Evolutionary conservation across 495 filamentous ascomycete species (phyloP).

Genomic region (Penicillium steckii): DNA sequence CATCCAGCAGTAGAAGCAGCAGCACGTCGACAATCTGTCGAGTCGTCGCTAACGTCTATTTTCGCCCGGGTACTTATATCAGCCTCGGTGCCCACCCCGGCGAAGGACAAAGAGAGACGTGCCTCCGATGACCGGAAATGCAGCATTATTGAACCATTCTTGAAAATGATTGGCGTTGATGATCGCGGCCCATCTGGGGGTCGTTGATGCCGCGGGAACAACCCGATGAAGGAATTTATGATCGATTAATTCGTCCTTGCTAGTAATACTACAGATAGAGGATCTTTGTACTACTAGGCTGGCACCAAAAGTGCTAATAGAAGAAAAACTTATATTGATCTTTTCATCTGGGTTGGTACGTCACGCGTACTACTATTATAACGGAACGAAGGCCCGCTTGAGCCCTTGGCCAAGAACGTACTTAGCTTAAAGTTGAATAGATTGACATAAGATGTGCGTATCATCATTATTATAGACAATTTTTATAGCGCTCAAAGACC

Average conservation of each 20-base stretch:
- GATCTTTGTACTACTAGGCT: too few species aligned
- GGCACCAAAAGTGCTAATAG: too few species aligned
- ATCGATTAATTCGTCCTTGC: not conserved
- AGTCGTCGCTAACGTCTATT: slow-evolving; percentile 29
- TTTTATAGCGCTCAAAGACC: not conserved
- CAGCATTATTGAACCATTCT: slow-evolving; percentile 44
- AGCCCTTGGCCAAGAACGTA: too few species aligned
- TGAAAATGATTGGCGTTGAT: slow-evolving; percentile 45
- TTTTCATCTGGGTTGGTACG: too few species aligned
- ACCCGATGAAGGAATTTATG: not conserved
- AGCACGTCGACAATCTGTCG: slow-evolving; percentile 36
- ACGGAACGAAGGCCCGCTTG: too few species aligned
- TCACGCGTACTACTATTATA: too few species aligned
- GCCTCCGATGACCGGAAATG: slow-evolving; percentile 41
- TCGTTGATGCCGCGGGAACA: slow-evolving; percentile 8
- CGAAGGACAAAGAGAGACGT: slow-evolving; percentile 43
- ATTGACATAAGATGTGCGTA: not conserved
- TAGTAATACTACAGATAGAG: too few species aligned
- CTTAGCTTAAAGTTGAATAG: too few species aligned
- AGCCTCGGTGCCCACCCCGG: slow-evolving; percentile 21
- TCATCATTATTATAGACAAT: not conserved
- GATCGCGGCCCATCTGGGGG: slow-evolving; percentile 39
- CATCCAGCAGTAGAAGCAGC: slow-evolving; percentile 17
- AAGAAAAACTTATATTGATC: too few species aligned
- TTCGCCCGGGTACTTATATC: slow-evolving; percentile 42